Conservation (phyloP, 1,284 basidiomycete genomes). For the Pseudozyma pruni region DNA sequence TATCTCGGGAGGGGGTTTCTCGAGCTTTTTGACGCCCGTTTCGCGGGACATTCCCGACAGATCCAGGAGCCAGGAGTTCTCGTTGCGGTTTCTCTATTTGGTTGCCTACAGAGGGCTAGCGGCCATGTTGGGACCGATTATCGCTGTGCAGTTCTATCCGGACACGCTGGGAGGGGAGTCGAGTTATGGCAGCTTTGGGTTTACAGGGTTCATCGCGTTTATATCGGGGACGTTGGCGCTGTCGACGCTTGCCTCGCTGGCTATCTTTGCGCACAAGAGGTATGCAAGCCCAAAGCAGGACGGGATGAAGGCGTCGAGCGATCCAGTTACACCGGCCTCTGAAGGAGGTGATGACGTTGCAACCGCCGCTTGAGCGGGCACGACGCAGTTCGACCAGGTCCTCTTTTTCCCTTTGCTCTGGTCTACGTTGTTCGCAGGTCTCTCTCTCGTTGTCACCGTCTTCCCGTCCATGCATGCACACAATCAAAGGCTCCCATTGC, state of each 20-base stretch:
- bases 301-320: slow-evolving; percentile 2
- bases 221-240: slow-evolving; percentile 26
- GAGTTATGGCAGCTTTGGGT: slow-evolving; percentile 35
- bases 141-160: slow-evolving; percentile 53
- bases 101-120: slow-evolving; percentile 46
- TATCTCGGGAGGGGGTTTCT: slow-evolving; percentile 37
- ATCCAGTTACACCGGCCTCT: slow-evolving; percentile 9
- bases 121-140: slow-evolving; percentile 50
- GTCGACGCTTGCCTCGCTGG: slow-evolving; percentile 16
- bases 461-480: no score
- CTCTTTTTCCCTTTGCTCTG: no score
- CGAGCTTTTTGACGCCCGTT: slow-evolving; percentile 42
- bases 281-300: slow-evolving; percentile 1
- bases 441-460: neutral
- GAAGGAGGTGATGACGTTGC: neutral
- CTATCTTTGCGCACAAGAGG: slow-evolving; percentile 20
- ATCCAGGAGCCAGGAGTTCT: slow-evolving; percentile 16
- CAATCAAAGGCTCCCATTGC: no score
- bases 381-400: no score
- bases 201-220: slow-evolving; percentile 35
- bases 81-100: slow-evolving; percentile 34
- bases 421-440: no score
- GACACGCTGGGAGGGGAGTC: slow-evolving; percentile 3
- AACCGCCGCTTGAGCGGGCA: neutral
- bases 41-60: slow-evolving; percentile 27